Conservation (phyloP, 2,329 filamentous ascomycete genomes). For the Aspergillus quadricinctus region DNA sequence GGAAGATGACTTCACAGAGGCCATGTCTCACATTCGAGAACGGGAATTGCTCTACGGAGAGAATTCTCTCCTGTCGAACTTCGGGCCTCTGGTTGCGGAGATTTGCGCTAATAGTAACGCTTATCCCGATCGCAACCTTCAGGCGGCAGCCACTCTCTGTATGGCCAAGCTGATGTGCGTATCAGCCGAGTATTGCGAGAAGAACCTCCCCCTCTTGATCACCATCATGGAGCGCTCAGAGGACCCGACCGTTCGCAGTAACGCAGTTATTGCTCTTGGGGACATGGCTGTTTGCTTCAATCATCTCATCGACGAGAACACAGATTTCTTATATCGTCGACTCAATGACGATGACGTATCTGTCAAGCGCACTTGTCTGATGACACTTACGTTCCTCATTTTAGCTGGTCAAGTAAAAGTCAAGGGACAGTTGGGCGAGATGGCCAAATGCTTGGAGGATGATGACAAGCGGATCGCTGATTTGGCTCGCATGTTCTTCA, state of each 20-base stretch:
- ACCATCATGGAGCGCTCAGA: slow-evolving; percentile 95
- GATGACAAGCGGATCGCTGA: slow-evolving; percentile 92
- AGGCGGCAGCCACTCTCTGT: slow-evolving; percentile 89
- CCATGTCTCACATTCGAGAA: slow-evolving; percentile 78
- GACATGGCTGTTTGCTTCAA: slow-evolving; percentile 99
- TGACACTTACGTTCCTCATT: slow-evolving; percentile 97
- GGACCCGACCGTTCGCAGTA: slow-evolving; percentile 88
- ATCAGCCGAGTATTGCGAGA: slow-evolving; percentile 91
- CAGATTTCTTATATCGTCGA: slow-evolving; percentile 91
- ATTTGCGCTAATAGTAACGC: slow-evolving; percentile 92
- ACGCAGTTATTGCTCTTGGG: slow-evolving; percentile 92
- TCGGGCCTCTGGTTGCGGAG: slow-evolving; percentile 86
- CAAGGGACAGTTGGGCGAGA: slow-evolving; percentile 95
- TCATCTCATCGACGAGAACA: slow-evolving; percentile 98
- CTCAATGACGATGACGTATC: slow-evolving; percentile 83
- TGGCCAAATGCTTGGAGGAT: slow-evolving; percentile 98
- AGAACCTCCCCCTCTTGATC: slow-evolving; percentile 86
- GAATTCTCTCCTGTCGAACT: slow-evolving; percentile 79
- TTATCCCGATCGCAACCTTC: slow-evolving; percentile 83
- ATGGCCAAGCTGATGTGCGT: slow-evolving; percentile 99
- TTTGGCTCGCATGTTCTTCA: slow-evolving; percentile 96
- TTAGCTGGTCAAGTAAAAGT: slow-evolving; percentile 98
- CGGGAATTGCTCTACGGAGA: slow-evolving; percentile 78
- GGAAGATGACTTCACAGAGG: slow-evolving; percentile 87
- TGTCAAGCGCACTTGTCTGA: slow-evolving; percentile 94